Conservation (phyloP, 1,284 basidiomycete species). For the Boletus semigastroideus region DNA sequence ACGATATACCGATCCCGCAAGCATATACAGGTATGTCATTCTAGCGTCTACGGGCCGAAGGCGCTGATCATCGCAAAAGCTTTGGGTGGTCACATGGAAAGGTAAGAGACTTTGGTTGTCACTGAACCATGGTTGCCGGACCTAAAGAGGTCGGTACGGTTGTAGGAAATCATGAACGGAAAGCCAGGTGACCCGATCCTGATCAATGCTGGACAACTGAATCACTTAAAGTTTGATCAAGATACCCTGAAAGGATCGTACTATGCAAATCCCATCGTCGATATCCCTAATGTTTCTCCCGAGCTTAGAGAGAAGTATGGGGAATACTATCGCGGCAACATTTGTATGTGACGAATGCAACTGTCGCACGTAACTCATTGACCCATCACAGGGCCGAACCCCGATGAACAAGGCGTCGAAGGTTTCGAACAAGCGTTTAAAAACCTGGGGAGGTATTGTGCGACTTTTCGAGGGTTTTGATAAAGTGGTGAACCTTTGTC, state of each 20-base stretch:
- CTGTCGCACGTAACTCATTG: not conserved
- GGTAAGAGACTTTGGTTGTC: conserved; percentile 37
- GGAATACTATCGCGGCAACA: conserved; percentile 78
- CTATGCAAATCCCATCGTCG: conserved; percentile 85
- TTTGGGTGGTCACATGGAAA: conserved; percentile 96
- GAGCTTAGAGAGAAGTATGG: conserved; percentile 57
- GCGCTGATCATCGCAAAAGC: conserved; percentile 38
- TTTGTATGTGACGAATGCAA: conserved; percentile 49
- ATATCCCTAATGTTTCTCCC: conserved; percentile 57
- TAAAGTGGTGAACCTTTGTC: conserved; percentile 18
- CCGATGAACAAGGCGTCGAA: conserved; percentile 58
- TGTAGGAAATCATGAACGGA: conserved; percentile 91
- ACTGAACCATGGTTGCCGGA: not conserved
- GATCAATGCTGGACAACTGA: not conserved
- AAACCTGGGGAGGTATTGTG: too few relatives aligned
- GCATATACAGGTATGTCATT: conserved; percentile 63
- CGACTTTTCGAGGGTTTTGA: too few relatives aligned
- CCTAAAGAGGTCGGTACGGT: not conserved
- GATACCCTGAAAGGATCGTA: conserved; percentile 88
- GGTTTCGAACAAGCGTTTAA: too few relatives aligned
- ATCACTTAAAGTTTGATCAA: conserved; percentile 25
- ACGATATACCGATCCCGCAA: conserved; percentile 65
- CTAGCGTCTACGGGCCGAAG: not conserved
- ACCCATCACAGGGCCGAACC: conserved; percentile 63
- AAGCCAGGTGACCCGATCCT: conserved; percentile 57